phyloP scores from a whole-genome alignment of 2,329 filamentous ascomycete genomes.

The Akanthomyces dipterigenus region DNA sequence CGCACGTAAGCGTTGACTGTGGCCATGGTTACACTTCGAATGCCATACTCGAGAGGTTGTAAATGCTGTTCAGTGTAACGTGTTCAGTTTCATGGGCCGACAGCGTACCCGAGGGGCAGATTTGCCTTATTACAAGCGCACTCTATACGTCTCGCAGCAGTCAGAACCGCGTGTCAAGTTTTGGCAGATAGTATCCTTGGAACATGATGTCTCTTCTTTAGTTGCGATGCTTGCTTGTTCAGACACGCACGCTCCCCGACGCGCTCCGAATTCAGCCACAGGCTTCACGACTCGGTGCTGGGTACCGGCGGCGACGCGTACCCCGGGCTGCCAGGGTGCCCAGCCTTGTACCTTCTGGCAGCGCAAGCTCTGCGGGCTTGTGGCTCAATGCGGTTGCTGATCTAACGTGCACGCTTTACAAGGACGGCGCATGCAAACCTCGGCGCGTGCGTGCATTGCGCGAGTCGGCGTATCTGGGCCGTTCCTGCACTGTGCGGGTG shows the following conservation, averaged over 20 bases:
- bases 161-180: neutral
- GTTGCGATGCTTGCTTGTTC: too few species aligned
- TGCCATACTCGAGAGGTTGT: neutral
- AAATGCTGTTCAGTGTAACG: neutral
- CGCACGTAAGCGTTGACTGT: neutral
- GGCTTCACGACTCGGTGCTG: neutral
- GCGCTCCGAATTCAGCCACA: neutral
- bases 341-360: neutral
- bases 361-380: neutral
- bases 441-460: neutral
- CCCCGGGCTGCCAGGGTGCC: neutral
- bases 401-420: neutral
- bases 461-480: neutral
- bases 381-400: neutral
- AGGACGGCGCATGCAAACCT: neutral
- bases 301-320: neutral
- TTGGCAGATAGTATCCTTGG: too few species aligned
- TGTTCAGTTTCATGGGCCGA: neutral
- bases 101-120: too few species aligned
- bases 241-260: too few species aligned
- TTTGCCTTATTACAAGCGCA: too few species aligned
- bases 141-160: neutral
- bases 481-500: neutral
- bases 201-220: too few species aligned
- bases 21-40: neutral